Evolutionary conservation across 1,284 basidiomycete genomes (phyloP).

Genomic region (Exsudoporus floridanus): DNA sequence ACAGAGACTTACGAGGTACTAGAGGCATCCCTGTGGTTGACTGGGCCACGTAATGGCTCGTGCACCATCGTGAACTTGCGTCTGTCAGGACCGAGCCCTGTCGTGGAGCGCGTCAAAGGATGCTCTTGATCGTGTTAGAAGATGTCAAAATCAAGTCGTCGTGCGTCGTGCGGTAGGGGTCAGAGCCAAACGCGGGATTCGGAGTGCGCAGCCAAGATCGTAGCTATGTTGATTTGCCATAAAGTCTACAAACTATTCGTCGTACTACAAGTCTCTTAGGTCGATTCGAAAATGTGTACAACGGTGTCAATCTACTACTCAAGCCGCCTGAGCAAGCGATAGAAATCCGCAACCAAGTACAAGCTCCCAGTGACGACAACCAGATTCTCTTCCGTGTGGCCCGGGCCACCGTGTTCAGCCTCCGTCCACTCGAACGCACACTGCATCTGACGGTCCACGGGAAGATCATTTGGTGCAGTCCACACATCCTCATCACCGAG

Average conservation of each 20-base stretch:
- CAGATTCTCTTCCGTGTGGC: constrained; percentile 35
- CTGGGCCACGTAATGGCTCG: constrained; percentile 9
- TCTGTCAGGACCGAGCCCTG: constrained; percentile 10
- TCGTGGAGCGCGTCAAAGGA: constrained; percentile 10
- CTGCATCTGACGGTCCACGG: constrained; percentile 30
- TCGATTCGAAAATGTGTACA: too few relatives aligned
- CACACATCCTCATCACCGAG: constrained; percentile 43
- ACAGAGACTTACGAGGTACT: constrained; percentile 19
- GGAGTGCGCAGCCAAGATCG: neutral
- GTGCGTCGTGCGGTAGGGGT: constrained; percentile 3
- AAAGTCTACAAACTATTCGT: neutral
- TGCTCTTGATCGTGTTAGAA: constrained; percentile 15
- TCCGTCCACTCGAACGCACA: constrained; percentile 49
- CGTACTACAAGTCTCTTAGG: too few relatives aligned
- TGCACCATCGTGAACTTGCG: constrained; percentile 10
- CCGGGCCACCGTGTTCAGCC: constrained; percentile 1
- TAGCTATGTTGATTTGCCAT: neutral
- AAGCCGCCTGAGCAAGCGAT: constrained; percentile 48
- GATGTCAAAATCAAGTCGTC: constrained; percentile 2
- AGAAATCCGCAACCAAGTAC: constrained; percentile 89
- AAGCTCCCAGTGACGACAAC: constrained; percentile 85
- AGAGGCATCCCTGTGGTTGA: constrained; percentile 36
- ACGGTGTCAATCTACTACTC: constrained; percentile 8
- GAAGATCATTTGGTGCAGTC: constrained; percentile 35
- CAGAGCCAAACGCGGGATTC: neutral